phyloP scores from a whole-genome alignment of 768 basidiomycete genomes.

The Russula lepida region DNA sequence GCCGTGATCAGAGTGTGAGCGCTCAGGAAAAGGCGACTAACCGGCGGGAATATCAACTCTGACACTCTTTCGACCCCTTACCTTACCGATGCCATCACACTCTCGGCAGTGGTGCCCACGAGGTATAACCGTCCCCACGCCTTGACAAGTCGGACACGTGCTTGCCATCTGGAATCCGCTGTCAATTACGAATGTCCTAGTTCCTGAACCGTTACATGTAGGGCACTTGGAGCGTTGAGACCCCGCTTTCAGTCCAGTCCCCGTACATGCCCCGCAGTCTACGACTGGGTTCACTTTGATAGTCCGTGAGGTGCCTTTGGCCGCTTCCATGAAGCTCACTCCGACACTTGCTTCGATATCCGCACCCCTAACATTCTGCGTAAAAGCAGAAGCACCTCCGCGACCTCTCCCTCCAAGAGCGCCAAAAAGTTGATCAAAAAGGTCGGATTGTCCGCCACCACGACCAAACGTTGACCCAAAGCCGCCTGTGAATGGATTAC shows the following conservation, averaged over 20 bases:
- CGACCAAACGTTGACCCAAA: slow-evolving; percentile 53
- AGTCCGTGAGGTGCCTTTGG: slow-evolving; percentile 73
- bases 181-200: slow-evolving; percentile 81
- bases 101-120: slow-evolving; percentile 65
- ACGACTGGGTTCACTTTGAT: slow-evolving; percentile 74
- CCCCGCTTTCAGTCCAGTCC: slow-evolving; percentile 80
- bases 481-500: slow-evolving; percentile 19
- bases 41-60: slow-evolving; percentile 83
- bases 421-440: slow-evolving; percentile 86
- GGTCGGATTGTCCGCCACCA: slow-evolving; percentile 43
- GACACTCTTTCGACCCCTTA: slow-evolving; percentile 68
- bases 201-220: slow-evolving; percentile 80
- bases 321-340: slow-evolving; percentile 89
- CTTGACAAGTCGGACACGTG: slow-evolving; percentile 77
- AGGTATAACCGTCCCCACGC: slow-evolving; percentile 73
- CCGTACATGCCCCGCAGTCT: slow-evolving; percentile 77
- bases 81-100: slow-evolving; percentile 84
- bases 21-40: slow-evolving; percentile 31
- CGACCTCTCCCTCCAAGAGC: slow-evolving; percentile 44
- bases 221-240: slow-evolving; percentile 72
- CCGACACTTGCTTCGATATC: slow-evolving; percentile 74
- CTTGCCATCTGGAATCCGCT: slow-evolving; percentile 96
- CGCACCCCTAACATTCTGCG: slow-evolving; percentile 49
- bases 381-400: slow-evolving; percentile 36
- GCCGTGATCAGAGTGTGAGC: not conserved